Evolutionary conservation across 1,284 basidiomycete genomes (phyloP), one percentile per base, ranked within the genome.

Genomic region (Flammula alnicola): DNA sequence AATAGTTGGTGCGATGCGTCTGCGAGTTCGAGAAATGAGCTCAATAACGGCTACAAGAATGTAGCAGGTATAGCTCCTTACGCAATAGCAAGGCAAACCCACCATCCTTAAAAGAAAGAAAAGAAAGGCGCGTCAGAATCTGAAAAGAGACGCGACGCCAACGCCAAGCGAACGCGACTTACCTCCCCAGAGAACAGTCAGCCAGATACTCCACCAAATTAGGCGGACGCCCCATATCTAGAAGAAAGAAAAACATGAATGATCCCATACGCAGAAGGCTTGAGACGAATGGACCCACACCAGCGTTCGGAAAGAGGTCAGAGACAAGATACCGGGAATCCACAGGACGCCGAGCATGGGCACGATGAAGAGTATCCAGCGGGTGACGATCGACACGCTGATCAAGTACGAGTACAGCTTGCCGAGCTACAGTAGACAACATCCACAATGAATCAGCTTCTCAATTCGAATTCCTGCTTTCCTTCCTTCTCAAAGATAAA

Each of bases 161-260:
- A n/a, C 20, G 4, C 9, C 20, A 41, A n/a, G 35, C 19, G 22
- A 38, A n/a, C 19, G 17, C 11, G 9, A 65, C 76, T 44, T 60
- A 83, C 83, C 83, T 66, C 70, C 79, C 92, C 92, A 95, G 23
- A 82, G 72, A 31, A 93, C 79, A 31, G 78, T 82, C 32, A 94
- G 73, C 91, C 91, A 95, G 52, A 93, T 84, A 47, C 89, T 92
- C 93, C 93, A 96, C 83, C 84, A 95, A 8, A 91, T 48, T 32
- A 92, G 69, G 45, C 74, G 76, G 9, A 88, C 80, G 7, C 75
- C 73, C 81, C 80, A 86, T 14, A 84, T 67, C 79, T 81, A 39
- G n/a, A 10, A 33, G 11, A 9, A 27, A 33, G 16, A 17, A 8
- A 49, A 10, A 7, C 5, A 9, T 35, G 7, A 44, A 12, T 6